phyloP scores from a whole-genome alignment of 768 basidiomycete genomes.

The Boletus barrowsii region DNA sequence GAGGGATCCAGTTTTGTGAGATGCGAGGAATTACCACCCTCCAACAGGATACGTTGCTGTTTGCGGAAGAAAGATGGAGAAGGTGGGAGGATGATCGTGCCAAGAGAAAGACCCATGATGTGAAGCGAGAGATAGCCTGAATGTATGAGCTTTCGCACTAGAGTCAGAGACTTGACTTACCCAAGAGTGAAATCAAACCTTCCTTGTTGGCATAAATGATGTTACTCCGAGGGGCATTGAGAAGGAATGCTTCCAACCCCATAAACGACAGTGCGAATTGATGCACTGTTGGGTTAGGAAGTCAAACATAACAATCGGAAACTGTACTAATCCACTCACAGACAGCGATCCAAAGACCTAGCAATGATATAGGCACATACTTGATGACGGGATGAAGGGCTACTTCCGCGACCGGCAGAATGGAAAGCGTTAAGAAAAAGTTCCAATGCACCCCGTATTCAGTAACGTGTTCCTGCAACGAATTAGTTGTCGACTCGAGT shows the following conservation, averaged over 20 bases:
- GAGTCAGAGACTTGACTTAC: conserved; percentile 33
- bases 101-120: conserved; percentile 77
- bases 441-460: conserved; percentile 99
- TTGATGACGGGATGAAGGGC: conserved; percentile 64
- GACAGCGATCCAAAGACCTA: conserved; percentile 61
- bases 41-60: conserved; percentile 33
- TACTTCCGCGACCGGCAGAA: conserved; percentile 72
- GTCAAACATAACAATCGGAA: not conserved
- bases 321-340: conserved; percentile 37
- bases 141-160: not conserved
- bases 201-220: conserved; percentile 87
- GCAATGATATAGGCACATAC: conserved; percentile 52
- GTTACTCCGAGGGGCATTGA: conserved; percentile 58
- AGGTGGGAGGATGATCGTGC: conserved; percentile 77
- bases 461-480: conserved; percentile 80
- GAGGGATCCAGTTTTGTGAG: conserved; percentile 10
- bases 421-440: conserved; percentile 91
- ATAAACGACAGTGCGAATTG: conserved; percentile 58
- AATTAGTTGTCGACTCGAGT: not conserved
- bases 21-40: conserved; percentile 5
- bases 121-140: conserved; percentile 89
- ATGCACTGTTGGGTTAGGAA: conserved; percentile 50
- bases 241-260: conserved; percentile 60
- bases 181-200: conserved; percentile 77
- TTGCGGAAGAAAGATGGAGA: conserved; percentile 69